Conservation (phyloP, 768 basidiomycete genomes). For the Favolaschia claudopus region DNA sequence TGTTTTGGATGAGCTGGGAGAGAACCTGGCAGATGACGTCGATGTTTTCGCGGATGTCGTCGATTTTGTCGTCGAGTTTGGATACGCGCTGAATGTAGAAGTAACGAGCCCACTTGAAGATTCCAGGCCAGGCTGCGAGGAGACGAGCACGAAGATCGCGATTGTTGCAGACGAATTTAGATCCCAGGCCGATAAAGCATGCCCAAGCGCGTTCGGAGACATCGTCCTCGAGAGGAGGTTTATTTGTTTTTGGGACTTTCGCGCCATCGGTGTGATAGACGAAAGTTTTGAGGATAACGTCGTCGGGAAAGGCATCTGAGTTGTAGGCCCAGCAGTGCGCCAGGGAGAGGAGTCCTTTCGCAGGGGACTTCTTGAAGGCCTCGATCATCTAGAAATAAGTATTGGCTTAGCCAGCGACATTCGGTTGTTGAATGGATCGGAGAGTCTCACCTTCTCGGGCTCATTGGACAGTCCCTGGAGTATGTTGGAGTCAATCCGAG, state of each 20-base stretch:
- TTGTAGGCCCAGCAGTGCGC: not conserved
- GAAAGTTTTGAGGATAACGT: slow-evolving; percentile 5
- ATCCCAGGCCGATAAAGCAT: slow-evolving; percentile 6
- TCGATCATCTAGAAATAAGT: slow-evolving; percentile 1
- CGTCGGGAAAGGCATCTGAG: not conserved
- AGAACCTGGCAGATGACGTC: not conserved
- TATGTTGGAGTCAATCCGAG: no score
- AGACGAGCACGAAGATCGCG: slow-evolving; percentile 12
- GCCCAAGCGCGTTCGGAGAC: slow-evolving; percentile 13
- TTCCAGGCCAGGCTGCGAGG: slow-evolving; percentile 14
- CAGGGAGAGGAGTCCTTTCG: not conserved
- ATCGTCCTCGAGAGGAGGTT: slow-evolving; percentile 6
- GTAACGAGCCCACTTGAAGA: slow-evolving; percentile 19
- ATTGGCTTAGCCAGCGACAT: no score
- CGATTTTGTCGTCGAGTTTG: not conserved
- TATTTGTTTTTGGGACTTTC: not conserved
- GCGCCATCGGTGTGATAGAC: not conserved
- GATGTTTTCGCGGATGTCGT: not conserved
- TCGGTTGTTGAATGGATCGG: no score
- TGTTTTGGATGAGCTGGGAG: not conserved
- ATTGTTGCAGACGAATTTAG: not conserved
- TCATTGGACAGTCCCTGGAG: no score
- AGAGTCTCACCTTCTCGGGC: no score
- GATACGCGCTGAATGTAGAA: slow-evolving; percentile 15
- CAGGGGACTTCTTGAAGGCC: not conserved